phyloP scores from a whole-genome alignment of 768 basidiomycete genomes.

The Russula emetica region DNA sequence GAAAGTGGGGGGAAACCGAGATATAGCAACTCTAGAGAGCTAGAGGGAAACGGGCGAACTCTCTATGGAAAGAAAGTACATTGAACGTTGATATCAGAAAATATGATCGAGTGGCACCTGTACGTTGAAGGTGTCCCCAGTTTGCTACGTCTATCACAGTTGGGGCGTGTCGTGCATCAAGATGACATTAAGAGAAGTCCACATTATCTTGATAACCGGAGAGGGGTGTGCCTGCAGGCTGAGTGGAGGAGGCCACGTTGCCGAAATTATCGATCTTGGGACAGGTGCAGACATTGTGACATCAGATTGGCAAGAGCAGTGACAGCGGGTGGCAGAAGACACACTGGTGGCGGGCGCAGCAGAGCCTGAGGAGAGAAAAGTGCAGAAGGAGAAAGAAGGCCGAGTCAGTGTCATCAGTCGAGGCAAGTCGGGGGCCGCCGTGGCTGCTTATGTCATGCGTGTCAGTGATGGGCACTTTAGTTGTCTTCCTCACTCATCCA shows the following conservation, averaged over 20 bases:
- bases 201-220: not conserved
- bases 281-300: not conserved
- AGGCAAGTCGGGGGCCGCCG: not conserved
- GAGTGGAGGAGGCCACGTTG: conserved; percentile 20
- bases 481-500: conserved; percentile 11
- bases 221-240: conserved; percentile 16
- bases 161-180: not conserved
- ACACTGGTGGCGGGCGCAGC: not conserved
- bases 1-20: too few relatives aligned
- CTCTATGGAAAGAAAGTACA: too few relatives aligned
- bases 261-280: conserved; percentile 16
- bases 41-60: too few relatives aligned
- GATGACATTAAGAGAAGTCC: not conserved
- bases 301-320: not conserved
- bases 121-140: not conserved
- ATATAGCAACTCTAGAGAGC: too few relatives aligned
- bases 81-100: too few relatives aligned
- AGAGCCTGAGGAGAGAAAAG: not conserved
- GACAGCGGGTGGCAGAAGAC: not conserved
- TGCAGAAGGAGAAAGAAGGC: conserved; percentile 4
- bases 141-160: not conserved
- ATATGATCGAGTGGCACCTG: not conserved
- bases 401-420: not conserved
- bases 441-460: conserved; percentile 16
- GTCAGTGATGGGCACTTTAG: not conserved